A percentile compares a stretch with the other conserved stretches of the same genome.
These are phyloP conservation scores for Ramaria rubella DNA, from an alignment of 768 basidiomycete genomes.

Conservation along the genomic window DNA sequence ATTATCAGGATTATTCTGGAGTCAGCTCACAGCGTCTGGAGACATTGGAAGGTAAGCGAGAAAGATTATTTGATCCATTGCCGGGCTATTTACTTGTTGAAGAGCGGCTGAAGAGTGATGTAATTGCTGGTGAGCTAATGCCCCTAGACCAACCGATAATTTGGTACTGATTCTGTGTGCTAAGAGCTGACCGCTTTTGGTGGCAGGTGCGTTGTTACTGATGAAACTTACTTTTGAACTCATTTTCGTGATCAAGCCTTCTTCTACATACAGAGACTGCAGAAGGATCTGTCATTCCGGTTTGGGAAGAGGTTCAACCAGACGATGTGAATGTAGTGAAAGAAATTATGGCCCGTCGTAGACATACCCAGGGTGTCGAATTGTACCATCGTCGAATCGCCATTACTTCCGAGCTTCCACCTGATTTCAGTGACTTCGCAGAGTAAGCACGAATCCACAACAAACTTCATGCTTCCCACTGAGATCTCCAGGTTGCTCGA, in stretches of 20 bases:
- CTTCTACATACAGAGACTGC: constrained; percentile 84
- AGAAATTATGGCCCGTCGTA: constrained; percentile 73
- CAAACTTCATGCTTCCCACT: neutral
- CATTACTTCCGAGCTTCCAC: constrained; percentile 75
- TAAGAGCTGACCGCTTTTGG: constrained; percentile 78
- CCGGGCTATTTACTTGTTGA: neutral
- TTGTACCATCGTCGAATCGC: constrained; percentile 82
- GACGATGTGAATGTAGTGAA: constrained; percentile 74
- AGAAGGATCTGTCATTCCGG: constrained; percentile 83
- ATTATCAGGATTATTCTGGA: constrained; percentile 70
- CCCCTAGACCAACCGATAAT: no score
- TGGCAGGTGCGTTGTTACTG: constrained; percentile 49
- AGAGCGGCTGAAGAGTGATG: constrained; percentile 82
- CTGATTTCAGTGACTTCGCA: constrained; percentile 29
- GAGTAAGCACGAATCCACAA: constrained; percentile 15
- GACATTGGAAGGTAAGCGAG: constrained; percentile 50
- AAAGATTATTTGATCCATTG: neutral
- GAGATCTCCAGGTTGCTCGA: constrained; percentile 50
- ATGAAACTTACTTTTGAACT: neutral
- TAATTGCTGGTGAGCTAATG: constrained; percentile 27
- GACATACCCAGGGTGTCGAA: constrained; percentile 43
- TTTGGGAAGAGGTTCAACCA: constrained; percentile 85
- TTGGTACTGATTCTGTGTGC: no score
- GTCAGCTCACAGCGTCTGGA: constrained; percentile 89
- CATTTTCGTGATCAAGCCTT: constrained; percentile 38